Base-by-base conservation (phyloP, 306 rosid genomes). In the Gastrolobium villosum region DNA sequence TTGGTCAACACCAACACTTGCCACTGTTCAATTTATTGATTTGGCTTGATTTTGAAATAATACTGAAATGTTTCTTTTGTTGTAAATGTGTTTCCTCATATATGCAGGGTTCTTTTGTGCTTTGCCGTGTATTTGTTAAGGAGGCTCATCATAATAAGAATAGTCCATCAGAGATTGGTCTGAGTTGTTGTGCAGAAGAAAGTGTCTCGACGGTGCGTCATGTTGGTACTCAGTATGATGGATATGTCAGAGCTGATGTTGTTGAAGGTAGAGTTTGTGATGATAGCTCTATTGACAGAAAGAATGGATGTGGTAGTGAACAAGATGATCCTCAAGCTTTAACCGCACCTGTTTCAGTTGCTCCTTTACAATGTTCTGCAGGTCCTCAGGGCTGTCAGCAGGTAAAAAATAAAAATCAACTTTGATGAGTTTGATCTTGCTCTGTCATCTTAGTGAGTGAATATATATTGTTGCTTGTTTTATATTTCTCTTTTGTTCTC, bases 151-250 rank as follows among this genome's bases (percentile, higher is more conserved):
- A 32, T 48, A 74, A 77, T 65, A 81, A 76, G 65, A 79, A 73
- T 68, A 81, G 76, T 73, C 59, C 59, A 13, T 83, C 88, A 7
- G 91, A 79, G 32, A 74, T 82, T 79, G 93, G 86, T 32, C 57
- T 88, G 54, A 85, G 91, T 80, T 87, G 82, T 68, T 82, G 81
- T 60, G 95, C 92, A 60, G 89, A 89, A 72, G 95, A 83, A 72
- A 84, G 85, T 64, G 61, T 72, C 52, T 73, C 87, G 2, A 85
- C 89, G 10, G 87, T 82, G 56, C 88, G 86, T 44, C 92, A 79
- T 72, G 78, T 81, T 44, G 92, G 93, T 40, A 78, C 81, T 85
- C 93, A 88, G 84, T 81, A 59, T 64, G 87, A 87, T 70, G 90
- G 80, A 59, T 55, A 32, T 70, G 37, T 50, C 11, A 37, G 53